phyloP scores from a whole-genome alignment of 805 yeast species.

The Ogataea wickerhamii region DNA sequence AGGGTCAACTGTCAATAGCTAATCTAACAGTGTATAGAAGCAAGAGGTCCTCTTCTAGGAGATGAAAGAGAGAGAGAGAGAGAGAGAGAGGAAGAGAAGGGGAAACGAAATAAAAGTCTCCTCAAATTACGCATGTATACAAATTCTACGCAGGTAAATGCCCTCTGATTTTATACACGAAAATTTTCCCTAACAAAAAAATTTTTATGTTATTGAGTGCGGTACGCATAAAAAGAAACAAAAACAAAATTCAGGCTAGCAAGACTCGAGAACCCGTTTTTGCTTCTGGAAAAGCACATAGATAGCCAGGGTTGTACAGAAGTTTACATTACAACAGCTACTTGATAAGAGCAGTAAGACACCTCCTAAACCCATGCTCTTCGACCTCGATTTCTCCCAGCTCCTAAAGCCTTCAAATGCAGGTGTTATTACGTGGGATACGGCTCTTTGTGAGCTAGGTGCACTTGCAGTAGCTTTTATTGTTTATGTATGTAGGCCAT shows the following conservation, averaged over 20 bases:
- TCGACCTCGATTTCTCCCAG: too few relatives aligned
- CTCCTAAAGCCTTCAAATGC: too few relatives aligned
- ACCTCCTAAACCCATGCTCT: too few relatives aligned
- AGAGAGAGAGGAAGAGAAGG: conserved; percentile 27
- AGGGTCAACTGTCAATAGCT: not conserved
- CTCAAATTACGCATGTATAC: not conserved
- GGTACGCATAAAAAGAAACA: conserved; percentile 1
- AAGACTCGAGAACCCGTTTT: too few relatives aligned
- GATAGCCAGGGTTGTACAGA: too few relatives aligned
- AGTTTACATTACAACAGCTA: too few relatives aligned
- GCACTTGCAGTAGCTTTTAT: not conserved
- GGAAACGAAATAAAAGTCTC: conserved; percentile 9
- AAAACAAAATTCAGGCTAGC: too few relatives aligned
- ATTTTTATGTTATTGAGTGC: not conserved
- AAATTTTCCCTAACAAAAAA: conserved; percentile 1
- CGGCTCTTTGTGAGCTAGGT: not conserved
- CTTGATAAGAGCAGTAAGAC: too few relatives aligned
- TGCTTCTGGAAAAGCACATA: too few relatives aligned
- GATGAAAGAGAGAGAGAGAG: conserved; percentile 38
- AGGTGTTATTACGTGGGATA: not conserved
- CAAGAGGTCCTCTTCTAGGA: conserved; percentile 35
- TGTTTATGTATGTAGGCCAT: too few relatives aligned
- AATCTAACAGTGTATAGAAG: conserved; percentile 10
- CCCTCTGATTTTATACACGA: conserved; percentile 2
- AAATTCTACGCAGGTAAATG: not conserved